Conservation (phyloP, 2,329 filamentous ascomycete genomes). For the Claviceps monticola region DNA sequence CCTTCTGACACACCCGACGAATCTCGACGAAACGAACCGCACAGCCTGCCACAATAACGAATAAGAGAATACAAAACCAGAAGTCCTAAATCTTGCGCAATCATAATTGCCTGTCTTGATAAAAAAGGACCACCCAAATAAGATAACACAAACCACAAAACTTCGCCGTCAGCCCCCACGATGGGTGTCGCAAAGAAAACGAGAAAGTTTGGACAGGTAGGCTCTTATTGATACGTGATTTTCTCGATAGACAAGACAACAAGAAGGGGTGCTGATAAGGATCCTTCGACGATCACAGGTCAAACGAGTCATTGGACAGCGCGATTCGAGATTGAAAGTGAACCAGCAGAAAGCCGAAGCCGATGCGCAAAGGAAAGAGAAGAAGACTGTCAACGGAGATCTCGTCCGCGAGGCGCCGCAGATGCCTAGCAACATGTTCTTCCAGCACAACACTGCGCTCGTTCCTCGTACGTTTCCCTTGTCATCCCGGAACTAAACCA, state of each 20-base stretch:
- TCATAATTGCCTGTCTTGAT: no score
- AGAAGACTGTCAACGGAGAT: conserved; percentile 42
- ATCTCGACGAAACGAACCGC: background rate
- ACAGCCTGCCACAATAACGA: background rate
- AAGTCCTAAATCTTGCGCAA: background rate
- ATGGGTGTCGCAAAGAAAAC: conserved; percentile 90
- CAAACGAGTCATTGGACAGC: conserved; percentile 71
- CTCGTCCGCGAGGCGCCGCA: conserved; percentile 69
- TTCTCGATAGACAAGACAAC: background rate
- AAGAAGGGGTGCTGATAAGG: background rate
- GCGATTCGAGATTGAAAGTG: conserved; percentile 69
- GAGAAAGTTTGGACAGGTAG: conserved; percentile 69
- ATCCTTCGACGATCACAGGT: conserved; percentile 28
- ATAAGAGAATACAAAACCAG: background rate
- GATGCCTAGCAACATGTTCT: conserved; percentile 74
- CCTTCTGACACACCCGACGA: background rate
- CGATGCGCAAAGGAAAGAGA: conserved; percentile 42
- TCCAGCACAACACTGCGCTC: conserved; percentile 75
- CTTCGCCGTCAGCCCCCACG: conserved; percentile 3
- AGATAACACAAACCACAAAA: background rate
- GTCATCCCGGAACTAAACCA: no score
- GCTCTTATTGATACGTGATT: conserved; percentile 18
- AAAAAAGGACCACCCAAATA: background rate
- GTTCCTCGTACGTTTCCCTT: conserved; percentile 35
- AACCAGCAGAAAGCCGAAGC: conserved; percentile 57